A percentile compares a stretch with the other conserved stretches of the same genome.
Conservation (phyloP, 345 rosid genomes). For the Gynandropsis gynandra region DNA sequence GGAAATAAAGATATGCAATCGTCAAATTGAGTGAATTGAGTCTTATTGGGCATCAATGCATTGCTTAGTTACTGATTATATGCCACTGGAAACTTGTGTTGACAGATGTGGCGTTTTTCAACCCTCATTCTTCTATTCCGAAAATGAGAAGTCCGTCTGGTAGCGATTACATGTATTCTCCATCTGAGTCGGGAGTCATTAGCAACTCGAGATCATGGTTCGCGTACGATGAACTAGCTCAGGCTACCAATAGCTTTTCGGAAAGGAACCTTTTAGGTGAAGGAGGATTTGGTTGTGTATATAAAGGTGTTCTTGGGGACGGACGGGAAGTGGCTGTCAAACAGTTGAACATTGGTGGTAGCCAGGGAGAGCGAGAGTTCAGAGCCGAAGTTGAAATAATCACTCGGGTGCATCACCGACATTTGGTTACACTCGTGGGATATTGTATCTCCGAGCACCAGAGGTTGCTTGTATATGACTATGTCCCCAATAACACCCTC, state of each 20-base stretch:
- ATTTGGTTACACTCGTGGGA: conserved; percentile 95
- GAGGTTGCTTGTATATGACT: conserved; percentile 89
- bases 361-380: conserved; percentile 96
- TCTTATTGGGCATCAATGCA: conserved; percentile 9
- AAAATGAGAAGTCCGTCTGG: conserved; percentile 43
- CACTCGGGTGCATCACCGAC: conserved; percentile 91
- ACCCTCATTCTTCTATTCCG: conserved; percentile 44
- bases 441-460: conserved; percentile 81
- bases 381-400: conserved; percentile 97
- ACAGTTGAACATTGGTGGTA: conserved; percentile 90
- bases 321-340: conserved; percentile 91
- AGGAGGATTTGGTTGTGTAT: conserved; percentile 98
- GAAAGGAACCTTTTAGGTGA: conserved; percentile 75
- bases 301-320: conserved; percentile 75
- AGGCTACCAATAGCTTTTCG: conserved; percentile 72
- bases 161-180: conserved; percentile 48
- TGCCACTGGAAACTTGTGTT: conserved; percentile 11
- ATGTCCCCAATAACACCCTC: conserved; percentile 78
- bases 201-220: conserved; percentile 80
- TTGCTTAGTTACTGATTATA: conserved; percentile 7
- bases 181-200: conserved; percentile 61
- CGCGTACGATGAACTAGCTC: conserved; percentile 71
- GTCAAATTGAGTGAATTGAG: background rate
- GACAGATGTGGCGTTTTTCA: conserved; percentile 61
- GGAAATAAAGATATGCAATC: background rate